A percentile compares a stretch with the other conserved stretches of the same genome.
Evolutionary conservation across 2,329 filamentous ascomycete genomes (phyloP).

Genomic region (Cyphellophora attinorum): DNA sequence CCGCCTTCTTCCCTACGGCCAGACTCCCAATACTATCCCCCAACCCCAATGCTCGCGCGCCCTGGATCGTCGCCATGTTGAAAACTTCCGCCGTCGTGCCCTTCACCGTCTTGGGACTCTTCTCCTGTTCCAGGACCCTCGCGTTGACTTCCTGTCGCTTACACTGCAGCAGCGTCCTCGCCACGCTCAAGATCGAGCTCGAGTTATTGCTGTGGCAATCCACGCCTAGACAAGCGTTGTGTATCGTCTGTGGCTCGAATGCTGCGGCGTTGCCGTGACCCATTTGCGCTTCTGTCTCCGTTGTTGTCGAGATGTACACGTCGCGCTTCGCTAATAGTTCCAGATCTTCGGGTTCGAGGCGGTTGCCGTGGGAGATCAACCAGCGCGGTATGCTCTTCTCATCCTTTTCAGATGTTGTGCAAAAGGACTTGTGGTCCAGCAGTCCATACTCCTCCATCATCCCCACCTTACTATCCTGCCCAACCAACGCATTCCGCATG

Average conservation of each 20-base stretch:
- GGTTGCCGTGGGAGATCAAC: conserved; percentile 32
- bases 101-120: conserved; percentile 20
- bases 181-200: conserved; percentile 19
- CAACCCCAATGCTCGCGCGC: conserved; percentile 34
- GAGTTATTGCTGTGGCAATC: conserved; percentile 25
- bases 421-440: conserved; percentile 19
- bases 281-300: conserved; percentile 44
- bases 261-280: conserved; percentile 28
- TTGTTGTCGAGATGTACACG: conserved; percentile 32
- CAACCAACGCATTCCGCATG: conserved; percentile 19
- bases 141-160: conserved; percentile 22
- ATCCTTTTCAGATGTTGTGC: conserved; percentile 17
- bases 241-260: conserved; percentile 18
- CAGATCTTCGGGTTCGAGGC: conserved; percentile 17
- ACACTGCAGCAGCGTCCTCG: conserved; percentile 20
- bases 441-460: conserved; percentile 24
- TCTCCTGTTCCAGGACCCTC: conserved; percentile 18
- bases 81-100: conserved; percentile 34
- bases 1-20: conserved; percentile 36
- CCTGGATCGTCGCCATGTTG: conserved; percentile 40
- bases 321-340: conserved; percentile 13
- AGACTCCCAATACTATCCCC: conserved; percentile 35
- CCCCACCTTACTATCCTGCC: conserved; percentile 7
- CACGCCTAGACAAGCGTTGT: conserved; percentile 21
- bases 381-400: conserved; percentile 20